These are phyloP conservation scores for Metschnikowia orientalis DNA, from an alignment of 805 yeast genomes.

Conservation along the genomic window DNA sequence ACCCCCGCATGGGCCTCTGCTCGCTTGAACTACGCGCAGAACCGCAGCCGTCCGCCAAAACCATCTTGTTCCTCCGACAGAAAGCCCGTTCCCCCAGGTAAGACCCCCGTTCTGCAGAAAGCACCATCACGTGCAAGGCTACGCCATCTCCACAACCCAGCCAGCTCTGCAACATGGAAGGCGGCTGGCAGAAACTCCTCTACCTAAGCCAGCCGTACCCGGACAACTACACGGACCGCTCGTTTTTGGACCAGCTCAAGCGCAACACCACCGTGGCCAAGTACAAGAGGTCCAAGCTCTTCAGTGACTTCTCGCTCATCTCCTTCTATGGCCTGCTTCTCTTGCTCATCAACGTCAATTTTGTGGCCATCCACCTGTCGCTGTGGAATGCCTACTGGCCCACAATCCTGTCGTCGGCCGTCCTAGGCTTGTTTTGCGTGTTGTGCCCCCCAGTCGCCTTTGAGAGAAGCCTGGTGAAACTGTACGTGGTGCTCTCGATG, in stretches of 20 bases:
- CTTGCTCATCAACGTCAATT: slow-evolving; percentile 61
- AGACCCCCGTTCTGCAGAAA: too few relatives aligned
- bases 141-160: slow-evolving; percentile 1
- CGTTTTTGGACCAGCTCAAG: slow-evolving; percentile 76
- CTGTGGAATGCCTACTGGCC: slow-evolving; percentile 50
- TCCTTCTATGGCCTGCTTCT: slow-evolving; percentile 63
- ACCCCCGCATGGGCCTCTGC: too few relatives aligned
- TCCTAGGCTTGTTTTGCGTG: slow-evolving; percentile 3
- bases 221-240: slow-evolving; percentile 81
- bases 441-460: slow-evolving; percentile 6
- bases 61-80: too few relatives aligned
- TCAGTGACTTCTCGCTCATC: slow-evolving; percentile 66
- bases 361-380: slow-evolving; percentile 52
- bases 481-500: slow-evolving; percentile 64
- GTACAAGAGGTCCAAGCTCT: slow-evolving; percentile 60
- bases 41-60: too few relatives aligned
- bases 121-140: too few relatives aligned
- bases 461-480: slow-evolving; percentile 20
- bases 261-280: slow-evolving; percentile 70
- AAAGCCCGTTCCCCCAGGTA: too few relatives aligned
- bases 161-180: neutral
- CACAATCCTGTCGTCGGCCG: slow-evolving; percentile 24
- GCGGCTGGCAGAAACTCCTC: slow-evolving; percentile 79
- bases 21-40: too few relatives aligned
- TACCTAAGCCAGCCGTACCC: slow-evolving; percentile 85